A percentile compares a stretch with the other conserved stretches of the same genome.
These are phyloP conservation scores for Gliomastix tumulicola DNA, from an alignment of 2,329 filamentous ascomycete species.

Conservation along the genomic window DNA sequence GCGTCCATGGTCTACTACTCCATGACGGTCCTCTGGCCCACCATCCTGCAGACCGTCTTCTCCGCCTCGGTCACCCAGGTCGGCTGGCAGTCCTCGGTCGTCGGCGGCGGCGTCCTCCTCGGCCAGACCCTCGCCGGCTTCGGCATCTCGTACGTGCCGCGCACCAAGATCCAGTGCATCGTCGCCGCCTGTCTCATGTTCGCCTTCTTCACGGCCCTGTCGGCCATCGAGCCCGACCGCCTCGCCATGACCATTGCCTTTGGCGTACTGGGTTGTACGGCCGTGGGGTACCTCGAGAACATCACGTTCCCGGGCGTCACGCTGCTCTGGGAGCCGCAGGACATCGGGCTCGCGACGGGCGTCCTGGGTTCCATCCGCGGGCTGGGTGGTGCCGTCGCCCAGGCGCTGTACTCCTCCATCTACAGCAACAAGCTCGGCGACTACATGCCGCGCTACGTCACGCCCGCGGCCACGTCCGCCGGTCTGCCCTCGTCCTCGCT, in stretches of 20 bases:
- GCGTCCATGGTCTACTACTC: conserved; percentile 37
- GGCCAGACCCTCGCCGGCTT: conserved; percentile 28
- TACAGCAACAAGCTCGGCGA: conserved; percentile 24
- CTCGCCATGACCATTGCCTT: conserved; percentile 22
- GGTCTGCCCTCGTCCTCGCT: conserved; percentile 25
- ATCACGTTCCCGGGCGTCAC: conserved; percentile 33
- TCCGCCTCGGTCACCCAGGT: conserved; percentile 25
- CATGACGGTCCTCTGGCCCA: conserved; percentile 35
- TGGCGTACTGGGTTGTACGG: conserved; percentile 19
- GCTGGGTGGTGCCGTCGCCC: conserved; percentile 27
- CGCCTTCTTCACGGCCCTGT: conserved; percentile 23
- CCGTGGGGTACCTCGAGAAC: conserved; percentile 30
- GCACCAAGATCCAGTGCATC: conserved; percentile 25
- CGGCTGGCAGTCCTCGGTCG: conserved; percentile 32
- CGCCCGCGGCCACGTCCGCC: conserved; percentile 21
- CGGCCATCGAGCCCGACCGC: conserved; percentile 15
- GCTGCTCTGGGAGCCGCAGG: conserved; percentile 35
- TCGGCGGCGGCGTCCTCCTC: conserved; percentile 31
- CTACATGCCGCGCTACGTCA: conserved; percentile 23
- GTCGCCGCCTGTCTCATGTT: conserved; percentile 18
- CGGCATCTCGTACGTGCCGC: conserved; percentile 24
- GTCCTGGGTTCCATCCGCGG: conserved; percentile 37
- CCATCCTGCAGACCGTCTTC: conserved; percentile 32
- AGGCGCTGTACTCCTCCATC: conserved; percentile 27
- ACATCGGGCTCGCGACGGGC: conserved; percentile 36